phyloP scores from a whole-genome alignment of 257 asterid species.

The Solanum chmielewskii region DNA sequence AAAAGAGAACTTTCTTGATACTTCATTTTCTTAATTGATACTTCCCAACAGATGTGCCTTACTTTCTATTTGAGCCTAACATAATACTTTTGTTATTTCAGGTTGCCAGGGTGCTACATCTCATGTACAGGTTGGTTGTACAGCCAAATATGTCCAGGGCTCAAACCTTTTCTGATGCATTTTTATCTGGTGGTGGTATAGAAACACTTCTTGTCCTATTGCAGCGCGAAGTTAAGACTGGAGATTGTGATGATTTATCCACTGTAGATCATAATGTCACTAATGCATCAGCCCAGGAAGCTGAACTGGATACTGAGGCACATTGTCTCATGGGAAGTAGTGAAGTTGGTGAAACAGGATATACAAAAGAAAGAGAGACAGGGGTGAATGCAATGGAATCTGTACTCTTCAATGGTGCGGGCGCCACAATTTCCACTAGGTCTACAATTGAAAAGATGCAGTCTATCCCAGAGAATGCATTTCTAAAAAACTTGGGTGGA shows the following conservation, averaged over 20 bases:
- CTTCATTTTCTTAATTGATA: background rate
- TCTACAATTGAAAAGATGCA: conserved; percentile 43
- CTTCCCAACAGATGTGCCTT: background rate
- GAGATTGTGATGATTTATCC: conserved; percentile 55
- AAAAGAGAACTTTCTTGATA: background rate
- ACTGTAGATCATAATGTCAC: conserved; percentile 23
- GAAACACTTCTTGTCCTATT: conserved; percentile 91
- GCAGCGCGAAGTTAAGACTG: conserved; percentile 94
- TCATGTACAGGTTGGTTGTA: conserved; percentile 82
- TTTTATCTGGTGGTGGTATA: conserved; percentile 84
- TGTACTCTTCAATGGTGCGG: conserved; percentile 13
- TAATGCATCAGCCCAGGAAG: conserved; percentile 20
- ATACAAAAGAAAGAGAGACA: conserved; percentile 29
- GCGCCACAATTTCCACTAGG: conserved; percentile 10
- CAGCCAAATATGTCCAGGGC: conserved; percentile 90
- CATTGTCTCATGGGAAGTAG: conserved; percentile 18
- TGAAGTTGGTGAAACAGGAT: conserved; percentile 19
- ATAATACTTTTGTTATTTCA: conserved; percentile 31
- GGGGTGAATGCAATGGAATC: conserved; percentile 31
- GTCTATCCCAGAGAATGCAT: conserved; percentile 55
- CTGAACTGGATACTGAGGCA: conserved; percentile 24
- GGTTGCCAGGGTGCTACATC: conserved; percentile 94
- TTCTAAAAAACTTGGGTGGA: conserved; percentile 63
- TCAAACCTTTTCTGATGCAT: conserved; percentile 84
- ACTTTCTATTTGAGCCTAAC: conserved; percentile 4